Percentiles rank a stretch among this genome's conserved stretches.
Conservation (phyloP, 345 rosid species). For the Theobroma cacao region DNA sequence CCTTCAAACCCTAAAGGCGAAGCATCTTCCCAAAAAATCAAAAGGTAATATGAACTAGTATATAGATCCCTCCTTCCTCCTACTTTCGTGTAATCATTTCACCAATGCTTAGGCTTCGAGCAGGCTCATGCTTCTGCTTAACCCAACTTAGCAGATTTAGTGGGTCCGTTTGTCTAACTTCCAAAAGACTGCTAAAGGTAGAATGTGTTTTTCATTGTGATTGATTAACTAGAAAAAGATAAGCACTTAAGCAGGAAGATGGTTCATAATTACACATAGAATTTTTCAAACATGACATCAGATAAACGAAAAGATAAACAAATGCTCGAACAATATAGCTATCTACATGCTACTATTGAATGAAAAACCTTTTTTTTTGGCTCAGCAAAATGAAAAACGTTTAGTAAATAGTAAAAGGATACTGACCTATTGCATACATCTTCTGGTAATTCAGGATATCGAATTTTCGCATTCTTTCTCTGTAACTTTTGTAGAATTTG, state of each 20-base stretch:
- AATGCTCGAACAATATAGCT: neutral
- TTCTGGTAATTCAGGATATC: slow-evolving; percentile 93
- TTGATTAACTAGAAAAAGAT: neutral
- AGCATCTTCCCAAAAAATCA: neutral
- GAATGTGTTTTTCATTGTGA: slow-evolving; percentile 5
- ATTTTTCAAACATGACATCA: neutral
- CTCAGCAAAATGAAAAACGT: no score
- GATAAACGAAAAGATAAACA: neutral
- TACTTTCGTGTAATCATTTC: neutral
- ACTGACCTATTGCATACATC: slow-evolving; percentile 86
- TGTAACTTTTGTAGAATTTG: slow-evolving; percentile 80
- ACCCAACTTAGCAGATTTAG: slow-evolving; percentile 5
- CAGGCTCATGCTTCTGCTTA: neutral
- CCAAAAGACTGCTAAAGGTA: slow-evolving; percentile 12
- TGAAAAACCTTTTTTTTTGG: no score
- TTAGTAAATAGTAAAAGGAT: neutral
- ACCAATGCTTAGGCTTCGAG: neutral
- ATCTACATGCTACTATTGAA: neutral
- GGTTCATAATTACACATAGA: slow-evolving; percentile 5
- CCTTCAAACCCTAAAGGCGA: neutral
- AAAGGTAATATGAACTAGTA: neutral
- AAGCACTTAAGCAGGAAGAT: neutral
- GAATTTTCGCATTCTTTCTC: slow-evolving; percentile 84
- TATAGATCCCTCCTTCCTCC: neutral
- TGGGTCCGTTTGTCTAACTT: slow-evolving; percentile 26